Evolutionary conservation across 441 rosid genomes (phyloP), one percentile per base, ranked within the genome.

Genomic region (Populus hybrid): DNA sequence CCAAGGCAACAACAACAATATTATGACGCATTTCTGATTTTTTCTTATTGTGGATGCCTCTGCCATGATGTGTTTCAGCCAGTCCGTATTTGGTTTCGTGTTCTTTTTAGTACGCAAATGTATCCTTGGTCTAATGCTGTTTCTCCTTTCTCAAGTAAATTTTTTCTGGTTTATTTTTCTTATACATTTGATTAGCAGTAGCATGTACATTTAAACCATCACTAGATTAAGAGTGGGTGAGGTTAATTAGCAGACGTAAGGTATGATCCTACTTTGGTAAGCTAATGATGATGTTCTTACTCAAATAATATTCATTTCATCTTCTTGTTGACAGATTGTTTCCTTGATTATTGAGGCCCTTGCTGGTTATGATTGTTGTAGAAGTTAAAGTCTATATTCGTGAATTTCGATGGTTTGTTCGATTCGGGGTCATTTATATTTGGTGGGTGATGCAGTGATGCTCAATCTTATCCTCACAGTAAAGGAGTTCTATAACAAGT

Each of bases 321-420:
- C 42, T 20, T 79, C 69, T 35, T 67, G 28, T 64, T 70, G 74
- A 80, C 96, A 97, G 99, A 86, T 87, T 65, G 82, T 89, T 82
- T 93, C 97, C 78, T 78, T 67, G 84, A 28, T 28, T 28, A 28
- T 28, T 28, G 30, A 28, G 30, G 30, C 30, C 30, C 30, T 28
- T 86, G 82, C 82, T 97, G 76, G 84, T 91, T 77, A 84, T 95
- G 98, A 90, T 89, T 78, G 80, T 78, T 68, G 82, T 93, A 67
- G 99, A 95, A 86, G 92, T 94, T 42, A 93, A 90, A 83, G 87
- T 92, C 69, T 97, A 97, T 82, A 84, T 97, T 82, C 81, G 72
- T 40, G 96, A 97, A 70, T 83, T 93, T 72, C 97, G 99, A 74
- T 97, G 99, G 99, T 89, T 87, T 87, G 95, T 97, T 80, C 88